Conservation (phyloP, 164 flowering plant genomes). For the Aristolochia californica region DNA sequence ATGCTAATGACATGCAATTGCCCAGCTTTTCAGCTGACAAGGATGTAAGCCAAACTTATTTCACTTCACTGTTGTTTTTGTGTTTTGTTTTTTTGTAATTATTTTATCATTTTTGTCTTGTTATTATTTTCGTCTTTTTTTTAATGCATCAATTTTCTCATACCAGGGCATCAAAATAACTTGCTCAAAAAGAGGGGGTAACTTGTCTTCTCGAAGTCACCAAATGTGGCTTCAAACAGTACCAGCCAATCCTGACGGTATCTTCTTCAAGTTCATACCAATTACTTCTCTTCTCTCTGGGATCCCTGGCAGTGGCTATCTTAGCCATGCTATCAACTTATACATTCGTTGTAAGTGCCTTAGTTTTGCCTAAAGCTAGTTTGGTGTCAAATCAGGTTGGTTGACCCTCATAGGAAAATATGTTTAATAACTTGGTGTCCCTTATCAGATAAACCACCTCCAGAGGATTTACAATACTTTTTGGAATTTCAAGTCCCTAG, state of each 20-base stretch:
- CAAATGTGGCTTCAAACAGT: slow-evolving; percentile 78
- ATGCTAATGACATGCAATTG: slow-evolving; percentile 56
- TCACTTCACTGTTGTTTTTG: background rate
- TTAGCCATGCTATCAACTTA: slow-evolving; percentile 88
- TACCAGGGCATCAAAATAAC: slow-evolving; percentile 62
- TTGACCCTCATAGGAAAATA: background rate
- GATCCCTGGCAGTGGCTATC: slow-evolving; percentile 84
- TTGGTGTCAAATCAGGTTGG: background rate
- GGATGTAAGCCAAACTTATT: slow-evolving; percentile 48
- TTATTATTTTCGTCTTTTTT: background rate
- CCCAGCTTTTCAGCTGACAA: slow-evolving; percentile 67
- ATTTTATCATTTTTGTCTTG: background rate
- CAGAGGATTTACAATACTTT: slow-evolving; percentile 63
- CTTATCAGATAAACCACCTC: slow-evolving; percentile 58
- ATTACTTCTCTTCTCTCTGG: slow-evolving; percentile 83
- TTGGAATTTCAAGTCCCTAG: slow-evolving; percentile 89
- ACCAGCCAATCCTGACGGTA: slow-evolving; percentile 60
- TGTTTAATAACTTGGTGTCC: background rate
- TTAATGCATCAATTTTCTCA: background rate
- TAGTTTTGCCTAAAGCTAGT: background rate
- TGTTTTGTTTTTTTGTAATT: background rate
- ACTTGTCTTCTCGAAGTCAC: slow-evolving; percentile 45
- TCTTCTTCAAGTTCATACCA: slow-evolving; percentile 73
- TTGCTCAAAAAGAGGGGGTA: slow-evolving; percentile 85
- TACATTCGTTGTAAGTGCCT: slow-evolving; percentile 74